Percentiles rank a stretch among this genome's conserved stretches.
Evolutionary conservation across 257 asterid genomes (phyloP).

Genomic region (Plantago ovata): DNA sequence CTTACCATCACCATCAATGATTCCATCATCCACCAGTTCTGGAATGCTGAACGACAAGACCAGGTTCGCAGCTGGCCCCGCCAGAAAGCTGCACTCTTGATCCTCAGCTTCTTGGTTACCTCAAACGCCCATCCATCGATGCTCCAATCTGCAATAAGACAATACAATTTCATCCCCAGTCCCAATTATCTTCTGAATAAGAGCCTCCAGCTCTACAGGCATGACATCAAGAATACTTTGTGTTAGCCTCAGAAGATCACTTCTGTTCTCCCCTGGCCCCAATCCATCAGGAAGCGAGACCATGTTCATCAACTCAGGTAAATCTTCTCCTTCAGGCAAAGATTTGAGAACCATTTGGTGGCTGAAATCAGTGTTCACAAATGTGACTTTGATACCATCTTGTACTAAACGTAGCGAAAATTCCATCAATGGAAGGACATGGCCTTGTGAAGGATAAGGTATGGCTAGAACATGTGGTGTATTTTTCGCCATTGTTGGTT

Average conservation of each 20-base stretch:
- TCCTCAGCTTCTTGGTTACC: conserved; percentile 27
- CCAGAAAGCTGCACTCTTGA: conserved; percentile 31
- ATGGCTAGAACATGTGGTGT: conserved; percentile 42
- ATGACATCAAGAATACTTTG: conserved; percentile 21
- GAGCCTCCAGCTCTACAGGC: conserved; percentile 35
- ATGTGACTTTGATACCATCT: conserved; percentile 38
- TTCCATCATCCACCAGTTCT: conserved; percentile 33
- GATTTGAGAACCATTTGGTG: conserved; percentile 32
- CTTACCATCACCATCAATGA: conserved; percentile 35
- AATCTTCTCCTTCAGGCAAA: conserved; percentile 8
- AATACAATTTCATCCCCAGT: conserved; percentile 18
- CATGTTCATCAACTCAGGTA: conserved; percentile 20
- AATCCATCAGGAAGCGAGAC: conserved; percentile 43
- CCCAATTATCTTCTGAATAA: conserved; percentile 26
- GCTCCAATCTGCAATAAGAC: conserved; percentile 33
- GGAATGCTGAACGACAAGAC: conserved; percentile 24
- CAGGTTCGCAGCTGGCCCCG: conserved; percentile 28
- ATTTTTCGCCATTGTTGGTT: conserved; percentile 19
- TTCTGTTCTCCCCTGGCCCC: conserved; percentile 35
- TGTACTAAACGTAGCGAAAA: conserved; percentile 30
- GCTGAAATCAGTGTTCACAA: conserved; percentile 41
- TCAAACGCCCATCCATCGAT: conserved; percentile 34
- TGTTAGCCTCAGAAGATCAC: conserved; percentile 20
- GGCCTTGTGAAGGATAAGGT: conserved; percentile 66
- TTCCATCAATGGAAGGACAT: conserved; percentile 51